Conservation (phyloP, 306 rosid species). For the Cercis canadensis region DNA sequence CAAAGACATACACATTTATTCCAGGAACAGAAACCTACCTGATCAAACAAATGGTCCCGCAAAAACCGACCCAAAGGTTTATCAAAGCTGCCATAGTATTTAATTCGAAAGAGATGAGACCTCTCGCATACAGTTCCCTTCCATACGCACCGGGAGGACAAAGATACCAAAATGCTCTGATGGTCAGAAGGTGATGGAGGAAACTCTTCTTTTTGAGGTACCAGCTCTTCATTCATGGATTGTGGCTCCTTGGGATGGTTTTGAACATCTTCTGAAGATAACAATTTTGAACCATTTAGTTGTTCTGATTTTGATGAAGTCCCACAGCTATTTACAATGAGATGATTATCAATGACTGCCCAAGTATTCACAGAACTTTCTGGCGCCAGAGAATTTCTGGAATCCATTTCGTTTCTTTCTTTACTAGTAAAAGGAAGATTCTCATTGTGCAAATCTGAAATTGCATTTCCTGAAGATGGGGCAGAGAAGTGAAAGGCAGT, state of each 20-base stretch:
- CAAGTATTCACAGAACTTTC: constrained; percentile 45
- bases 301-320: constrained; percentile 46
- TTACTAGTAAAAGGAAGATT: constrained; percentile 41
- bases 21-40: constrained; percentile 57
- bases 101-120: constrained; percentile 92
- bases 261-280: constrained; percentile 52
- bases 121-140: constrained; percentile 98
- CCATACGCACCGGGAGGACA: constrained; percentile 96
- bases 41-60: constrained; percentile 92
- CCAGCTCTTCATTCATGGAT: constrained; percentile 49
- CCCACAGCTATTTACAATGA: constrained; percentile 38
- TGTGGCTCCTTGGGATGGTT: constrained; percentile 42
- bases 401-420: constrained; percentile 44
- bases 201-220: constrained; percentile 69
- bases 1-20: constrained; percentile 6
- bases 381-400: constrained; percentile 33
- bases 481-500: constrained; percentile 47
- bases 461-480: constrained; percentile 43
- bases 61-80: constrained; percentile 92
- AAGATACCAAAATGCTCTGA: constrained; percentile 96
- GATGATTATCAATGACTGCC: constrained; percentile 43
- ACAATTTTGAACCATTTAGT: constrained; percentile 40
- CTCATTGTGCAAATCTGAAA: constrained; percentile 46
- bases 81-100: constrained; percentile 94
- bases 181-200: constrained; percentile 90